Base-by-base conservation (phyloP, 2,329 filamentous ascomycete species). In the Xylariaceae sp. region DNA sequence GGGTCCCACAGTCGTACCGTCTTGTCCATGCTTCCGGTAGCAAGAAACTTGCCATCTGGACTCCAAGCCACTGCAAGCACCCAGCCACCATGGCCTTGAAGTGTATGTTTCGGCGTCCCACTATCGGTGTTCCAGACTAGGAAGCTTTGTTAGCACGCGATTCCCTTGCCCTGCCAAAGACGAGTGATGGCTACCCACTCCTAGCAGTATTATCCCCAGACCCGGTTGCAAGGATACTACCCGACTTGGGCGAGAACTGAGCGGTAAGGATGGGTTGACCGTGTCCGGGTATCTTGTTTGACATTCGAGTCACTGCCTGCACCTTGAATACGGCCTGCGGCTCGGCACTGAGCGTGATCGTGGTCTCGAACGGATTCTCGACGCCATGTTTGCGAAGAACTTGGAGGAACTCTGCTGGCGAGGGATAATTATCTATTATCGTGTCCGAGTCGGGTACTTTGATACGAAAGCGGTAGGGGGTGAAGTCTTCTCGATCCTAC, bases 251-350 rank as follows among this genome's bases (percentile, higher is more conserved):
- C 1, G 84, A 92, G 59, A 95, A 96, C 24, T 89, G 79, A 3
- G 84, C 81, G 19, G 84, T 76, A 15, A 96, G 68, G 47, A 96
- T 96, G 3, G 89, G 80, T 57, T 94, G 84, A 24, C 88, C 89
- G 59, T 98, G 92, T 10, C 92, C 92, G 3, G 83, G 80, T 45
- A 96, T 93, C 34, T 80, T 80, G 40, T 89, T 84, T 5, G 89
- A 83, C 64, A 92, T 90, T 58, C 92, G 75, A 31, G 89, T 90
- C 26, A 95, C 88, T 9, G 87, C 83, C 50, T 92, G 88, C 16
- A 96, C 92, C 50, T 83, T 80, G 67, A 95, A 96, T 0, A 96
- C 83, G 15, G 90, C 87, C 59, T 98, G 90, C 0, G 92, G 90
- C 51, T 79, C 75, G 27, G 76, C 75, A 23, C 69, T 70, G 17